These are phyloP conservation scores for Aspergillus persii DNA, from an alignment of 2,329 filamentous ascomycete genomes.

Conservation along the genomic window DNA sequence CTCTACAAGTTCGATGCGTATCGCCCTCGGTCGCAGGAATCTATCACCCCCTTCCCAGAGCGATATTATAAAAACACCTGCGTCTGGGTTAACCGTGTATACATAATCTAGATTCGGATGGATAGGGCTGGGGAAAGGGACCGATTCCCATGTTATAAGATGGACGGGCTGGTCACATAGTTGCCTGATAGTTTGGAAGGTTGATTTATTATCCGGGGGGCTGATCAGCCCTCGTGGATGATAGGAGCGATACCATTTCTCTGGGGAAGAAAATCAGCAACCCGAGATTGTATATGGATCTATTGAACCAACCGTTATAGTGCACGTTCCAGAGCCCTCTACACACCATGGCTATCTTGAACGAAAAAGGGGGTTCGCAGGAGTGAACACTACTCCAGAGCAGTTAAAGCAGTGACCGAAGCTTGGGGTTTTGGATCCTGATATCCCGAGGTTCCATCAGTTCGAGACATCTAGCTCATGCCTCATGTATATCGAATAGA, in stretches of 20 bases:
- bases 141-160: conserved; percentile 19
- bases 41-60: conserved; percentile 5
- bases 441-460: too few relatives aligned
- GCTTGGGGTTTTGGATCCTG: too few relatives aligned
- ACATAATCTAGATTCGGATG: conserved; percentile 23
- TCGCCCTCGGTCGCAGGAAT: background rate
- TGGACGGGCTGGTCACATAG: conserved; percentile 6
- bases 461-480: too few relatives aligned
- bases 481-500: too few relatives aligned
- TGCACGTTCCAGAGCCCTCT: background rate
- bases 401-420: too few relatives aligned
- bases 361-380: too few relatives aligned
- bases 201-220: background rate
- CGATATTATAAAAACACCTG: conserved; percentile 16
- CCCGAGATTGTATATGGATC: background rate
- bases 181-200: background rate
- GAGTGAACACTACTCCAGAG: too few relatives aligned
- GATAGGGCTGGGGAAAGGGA: conserved; percentile 21
- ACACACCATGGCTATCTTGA: too few relatives aligned
- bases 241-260: conserved; percentile 24
- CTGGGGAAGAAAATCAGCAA: conserved; percentile 8
- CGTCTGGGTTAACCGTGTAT: conserved; percentile 25
- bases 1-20: conserved; percentile 2
- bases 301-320: conserved; percentile 2
- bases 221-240: conserved; percentile 1